Base-by-base conservation (phyloP, 257 asterid genomes). In the Perilla frutescens region DNA sequence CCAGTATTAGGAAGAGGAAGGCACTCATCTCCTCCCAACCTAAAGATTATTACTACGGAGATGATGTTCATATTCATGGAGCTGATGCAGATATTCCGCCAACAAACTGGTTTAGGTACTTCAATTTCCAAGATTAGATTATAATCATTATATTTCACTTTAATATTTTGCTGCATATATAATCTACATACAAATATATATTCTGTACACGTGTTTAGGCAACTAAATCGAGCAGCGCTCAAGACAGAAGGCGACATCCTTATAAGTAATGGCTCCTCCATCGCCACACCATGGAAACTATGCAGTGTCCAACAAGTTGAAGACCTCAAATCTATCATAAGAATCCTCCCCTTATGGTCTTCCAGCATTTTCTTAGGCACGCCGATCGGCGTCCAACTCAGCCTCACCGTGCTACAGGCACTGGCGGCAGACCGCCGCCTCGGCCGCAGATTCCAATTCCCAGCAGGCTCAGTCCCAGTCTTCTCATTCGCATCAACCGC, bases 251-350 rank as follows among this genome's bases (percentile, higher is more conserved):
- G 81, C 1, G 91, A 86, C 75, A 50, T 79, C 13, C 32, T 36
- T n/a, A n/a, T n/a, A 3, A 15, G 73, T 12, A 44, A 77, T 9
- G 84, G 86, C 31, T 11, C 69, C 5, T 11, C 72, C 5, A 56
- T 77, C 5, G 63, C 72, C 0, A 66, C 50, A 5, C 80, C 81
- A 12, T 81, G 87, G 91, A 84, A 61, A 14, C 70, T 82, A 8
- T 81, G 87, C 69, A 75, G 80, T 0, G 82, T 81, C 12, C 75
- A 80, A 71, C 84, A 86, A 78, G 85, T 84, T 2, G 85, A 84
- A 80, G 91, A 81, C 59, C 77, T 86, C 1, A 84, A 86, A 78
- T 48, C 62, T 1, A 0, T 86, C 2, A 73, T 84, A 5, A 68
- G 61, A 76, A 53, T 86, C 45, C 64, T 80, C 15, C 87, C 88